Evolutionary conservation across 23 red algal genomes (phyloP).

Genomic region (Cyanidiococcus yangmingshanensis): DNA sequence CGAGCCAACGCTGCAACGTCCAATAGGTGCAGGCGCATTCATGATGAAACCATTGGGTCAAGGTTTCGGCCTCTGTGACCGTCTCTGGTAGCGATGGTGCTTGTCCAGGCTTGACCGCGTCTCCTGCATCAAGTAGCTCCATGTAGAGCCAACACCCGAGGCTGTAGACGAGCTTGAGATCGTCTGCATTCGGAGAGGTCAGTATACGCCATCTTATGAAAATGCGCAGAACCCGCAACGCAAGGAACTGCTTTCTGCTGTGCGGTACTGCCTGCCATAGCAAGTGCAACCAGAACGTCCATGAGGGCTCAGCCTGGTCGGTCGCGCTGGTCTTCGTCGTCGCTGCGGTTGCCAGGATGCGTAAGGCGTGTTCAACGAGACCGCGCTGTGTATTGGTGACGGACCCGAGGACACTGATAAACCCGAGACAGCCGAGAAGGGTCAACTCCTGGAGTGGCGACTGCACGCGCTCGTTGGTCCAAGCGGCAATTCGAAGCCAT

Average conservation of each 20-base stretch:
- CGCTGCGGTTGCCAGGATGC: background rate
- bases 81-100: too few relatives aligned
- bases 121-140: too few relatives aligned
- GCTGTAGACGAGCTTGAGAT: background rate
- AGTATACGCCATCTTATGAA: background rate
- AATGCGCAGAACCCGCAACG: background rate
- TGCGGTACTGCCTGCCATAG: background rate
- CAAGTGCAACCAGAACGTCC: background rate
- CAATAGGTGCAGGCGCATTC: too few relatives aligned
- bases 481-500: background rate
- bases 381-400: background rate
- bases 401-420: background rate
- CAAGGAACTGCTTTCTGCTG: background rate
- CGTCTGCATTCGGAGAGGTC: background rate
- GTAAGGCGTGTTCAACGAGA: background rate
- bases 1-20: too few relatives aligned
- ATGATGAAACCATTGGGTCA: too few relatives aligned
- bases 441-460: background rate
- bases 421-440: background rate
- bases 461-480: background rate
- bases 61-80: too few relatives aligned
- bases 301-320: background rate
- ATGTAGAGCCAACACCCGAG: background rate
- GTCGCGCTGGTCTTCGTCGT: too few relatives aligned
- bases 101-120: too few relatives aligned